Percentiles rank a stretch among this genome's conserved stretches.
These are phyloP conservation scores for Eutrema salsugineum DNA, from an alignment of 441 rosid species.

Conservation along the genomic window DNA sequence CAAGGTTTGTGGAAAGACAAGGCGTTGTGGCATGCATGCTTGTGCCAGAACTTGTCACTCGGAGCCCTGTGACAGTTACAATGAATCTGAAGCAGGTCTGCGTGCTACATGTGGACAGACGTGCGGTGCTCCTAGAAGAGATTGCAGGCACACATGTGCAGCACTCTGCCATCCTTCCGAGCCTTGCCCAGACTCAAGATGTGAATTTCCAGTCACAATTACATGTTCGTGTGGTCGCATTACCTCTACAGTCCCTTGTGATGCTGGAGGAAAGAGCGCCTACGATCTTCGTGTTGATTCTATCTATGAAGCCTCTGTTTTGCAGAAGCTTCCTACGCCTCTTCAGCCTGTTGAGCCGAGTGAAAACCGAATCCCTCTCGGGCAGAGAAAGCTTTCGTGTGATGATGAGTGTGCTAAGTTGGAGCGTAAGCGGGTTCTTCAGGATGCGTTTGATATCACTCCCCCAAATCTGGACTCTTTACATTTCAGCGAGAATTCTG, in stretches of 20 bases:
- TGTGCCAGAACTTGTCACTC: constrained; percentile 91
- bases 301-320: constrained; percentile 65
- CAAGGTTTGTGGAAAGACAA: constrained; percentile 92
- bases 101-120: constrained; percentile 90
- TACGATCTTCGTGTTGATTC: constrained; percentile 41
- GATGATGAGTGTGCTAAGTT: constrained; percentile 89
- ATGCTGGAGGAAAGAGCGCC: constrained; percentile 69
- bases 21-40: constrained; percentile 96
- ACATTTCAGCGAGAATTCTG: constrained; percentile 87
- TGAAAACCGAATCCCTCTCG: constrained; percentile 65
- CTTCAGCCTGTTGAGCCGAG: constrained; percentile 76
- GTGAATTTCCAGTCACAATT: constrained; percentile 76
- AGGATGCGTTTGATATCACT: constrained; percentile 91
- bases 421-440: constrained; percentile 92
- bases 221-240: constrained; percentile 87
- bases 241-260: constrained; percentile 78
- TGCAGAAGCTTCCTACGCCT: constrained; percentile 68
- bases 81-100: constrained; percentile 38
- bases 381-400: constrained; percentile 89
- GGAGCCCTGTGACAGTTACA: constrained; percentile 64
- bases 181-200: constrained; percentile 87
- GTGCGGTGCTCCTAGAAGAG: constrained; percentile 95
- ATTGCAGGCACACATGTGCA: constrained; percentile 88
- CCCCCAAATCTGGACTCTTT: constrained; percentile 80
- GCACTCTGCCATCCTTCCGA: constrained; percentile 81